A percentile compares a stretch with the other conserved stretches of the same genome.
These are phyloP conservation scores for Canariomyces notabilis DNA, from an alignment of 2,329 filamentous ascomycete species.

Conservation along the genomic window DNA sequence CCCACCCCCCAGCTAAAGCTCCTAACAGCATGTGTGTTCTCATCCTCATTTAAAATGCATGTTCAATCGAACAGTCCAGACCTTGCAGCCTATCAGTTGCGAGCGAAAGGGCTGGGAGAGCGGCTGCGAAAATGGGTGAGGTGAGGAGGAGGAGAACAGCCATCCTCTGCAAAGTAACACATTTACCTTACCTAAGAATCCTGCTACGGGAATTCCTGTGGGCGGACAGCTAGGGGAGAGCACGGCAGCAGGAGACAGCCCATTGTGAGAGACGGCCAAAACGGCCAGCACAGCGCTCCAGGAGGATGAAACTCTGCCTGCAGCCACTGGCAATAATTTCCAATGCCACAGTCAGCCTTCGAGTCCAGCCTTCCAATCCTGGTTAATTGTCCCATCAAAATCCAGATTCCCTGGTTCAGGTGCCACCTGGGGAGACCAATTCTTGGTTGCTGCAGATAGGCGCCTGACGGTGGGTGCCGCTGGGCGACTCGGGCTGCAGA, in stretches of 20 bases:
- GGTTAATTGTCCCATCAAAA: constrained; percentile 17
- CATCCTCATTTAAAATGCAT: constrained; percentile 17
- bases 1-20: constrained; percentile 15
- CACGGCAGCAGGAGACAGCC: constrained; percentile 18
- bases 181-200: constrained; percentile 14
- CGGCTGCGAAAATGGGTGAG: constrained; percentile 14
- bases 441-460: not conserved
- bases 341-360: constrained; percentile 14
- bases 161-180: constrained; percentile 21
- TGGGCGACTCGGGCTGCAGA: constrained; percentile 12
- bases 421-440: not conserved
- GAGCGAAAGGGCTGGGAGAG: constrained; percentile 22
- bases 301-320: constrained; percentile 7
- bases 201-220: constrained; percentile 14
- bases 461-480: constrained; percentile 9
- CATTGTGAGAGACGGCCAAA: constrained; percentile 14
- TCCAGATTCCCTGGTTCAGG: constrained; percentile 11
- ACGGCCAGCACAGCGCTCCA: constrained; percentile 9
- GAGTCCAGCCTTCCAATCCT: constrained; percentile 7
- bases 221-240: constrained; percentile 17
- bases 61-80: constrained; percentile 19
- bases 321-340: constrained; percentile 19
- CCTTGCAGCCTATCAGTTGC: constrained; percentile 16
- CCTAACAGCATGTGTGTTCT: constrained; percentile 20
- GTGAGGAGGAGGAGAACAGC: constrained; percentile 12